Evolutionary conservation across 352 stramenopile genomes (phyloP).

Genomic region (Vaucheria bursata): DNA sequence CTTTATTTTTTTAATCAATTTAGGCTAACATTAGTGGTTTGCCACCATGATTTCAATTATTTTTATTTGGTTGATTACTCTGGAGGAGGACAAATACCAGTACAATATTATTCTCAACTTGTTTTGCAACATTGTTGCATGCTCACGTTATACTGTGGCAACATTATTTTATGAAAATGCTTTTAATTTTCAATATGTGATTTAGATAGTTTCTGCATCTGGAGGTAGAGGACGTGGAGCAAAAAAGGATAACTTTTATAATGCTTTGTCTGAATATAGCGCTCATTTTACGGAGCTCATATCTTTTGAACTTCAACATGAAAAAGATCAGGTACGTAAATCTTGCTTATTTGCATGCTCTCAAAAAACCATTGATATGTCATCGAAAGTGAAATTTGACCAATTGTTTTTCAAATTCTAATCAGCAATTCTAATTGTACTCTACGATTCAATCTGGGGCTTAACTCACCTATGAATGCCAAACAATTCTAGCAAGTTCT

Average conservation of each 20-base stretch:
- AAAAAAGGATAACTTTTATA: slow-evolving; percentile 32
- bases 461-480: neutral
- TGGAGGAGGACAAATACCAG: no score
- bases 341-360: slow-evolving; percentile 1
- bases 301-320: slow-evolving; percentile 38
- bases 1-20: no score
- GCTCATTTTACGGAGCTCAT: slow-evolving; percentile 41
- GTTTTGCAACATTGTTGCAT: no score
- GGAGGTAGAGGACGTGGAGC: slow-evolving; percentile 26
- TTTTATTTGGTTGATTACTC: no score
- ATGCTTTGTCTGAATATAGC: slow-evolving; percentile 38
- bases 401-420: neutral
- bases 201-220: no score
- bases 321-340: slow-evolving; percentile 41
- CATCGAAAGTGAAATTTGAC: neutral
- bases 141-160: no score
- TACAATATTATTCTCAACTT: no score
- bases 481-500: no score
- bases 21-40: no score
- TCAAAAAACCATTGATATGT: neutral
- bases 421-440: neutral
- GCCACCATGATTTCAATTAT: no score
- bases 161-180: no score
- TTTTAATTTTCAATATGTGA: no score
- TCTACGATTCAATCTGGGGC: neutral